Conservation (phyloP, 345 rosid species). For the Dimocarpus longan region DNA sequence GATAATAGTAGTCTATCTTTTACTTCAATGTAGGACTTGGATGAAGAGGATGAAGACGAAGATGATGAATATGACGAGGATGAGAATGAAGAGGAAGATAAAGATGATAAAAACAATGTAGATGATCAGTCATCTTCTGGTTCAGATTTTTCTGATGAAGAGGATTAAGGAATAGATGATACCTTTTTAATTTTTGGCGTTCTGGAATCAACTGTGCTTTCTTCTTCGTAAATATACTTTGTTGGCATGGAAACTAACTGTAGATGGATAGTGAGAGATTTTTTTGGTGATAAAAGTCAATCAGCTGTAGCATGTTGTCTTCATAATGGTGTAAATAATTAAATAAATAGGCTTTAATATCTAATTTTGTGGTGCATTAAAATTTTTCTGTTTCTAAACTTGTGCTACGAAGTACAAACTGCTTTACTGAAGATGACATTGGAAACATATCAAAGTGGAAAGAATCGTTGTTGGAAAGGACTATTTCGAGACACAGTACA, state of each 20-base stretch:
- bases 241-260: background rate
- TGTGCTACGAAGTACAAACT: slow-evolving; percentile 14
- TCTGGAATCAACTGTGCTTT: background rate
- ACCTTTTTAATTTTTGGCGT: slow-evolving; percentile 8
- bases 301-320: background rate
- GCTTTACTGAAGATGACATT: slow-evolving; percentile 43
- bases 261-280: background rate
- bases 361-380: background rate
- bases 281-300: background rate
- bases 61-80: slow-evolving; percentile 27
- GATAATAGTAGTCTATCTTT: background rate
- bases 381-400: slow-evolving; percentile 23
- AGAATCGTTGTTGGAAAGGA: slow-evolving; percentile 68
- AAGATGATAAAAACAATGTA: slow-evolving; percentile 26
- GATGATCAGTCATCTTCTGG: slow-evolving; percentile 41
- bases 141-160: slow-evolving; percentile 51
- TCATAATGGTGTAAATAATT: background rate
- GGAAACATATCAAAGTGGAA: slow-evolving; percentile 89
- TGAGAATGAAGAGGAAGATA: slow-evolving; percentile 19
- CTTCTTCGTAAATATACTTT: background rate
- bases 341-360: background rate
- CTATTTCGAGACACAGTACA: slow-evolving; percentile 45
- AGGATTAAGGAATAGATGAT: slow-evolving; percentile 53
- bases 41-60: slow-evolving; percentile 45
- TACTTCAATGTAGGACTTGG: slow-evolving; percentile 45